Base-by-base conservation (phyloP, 1,139 yeast species). In the Yamadazyma aaseri region DNA sequence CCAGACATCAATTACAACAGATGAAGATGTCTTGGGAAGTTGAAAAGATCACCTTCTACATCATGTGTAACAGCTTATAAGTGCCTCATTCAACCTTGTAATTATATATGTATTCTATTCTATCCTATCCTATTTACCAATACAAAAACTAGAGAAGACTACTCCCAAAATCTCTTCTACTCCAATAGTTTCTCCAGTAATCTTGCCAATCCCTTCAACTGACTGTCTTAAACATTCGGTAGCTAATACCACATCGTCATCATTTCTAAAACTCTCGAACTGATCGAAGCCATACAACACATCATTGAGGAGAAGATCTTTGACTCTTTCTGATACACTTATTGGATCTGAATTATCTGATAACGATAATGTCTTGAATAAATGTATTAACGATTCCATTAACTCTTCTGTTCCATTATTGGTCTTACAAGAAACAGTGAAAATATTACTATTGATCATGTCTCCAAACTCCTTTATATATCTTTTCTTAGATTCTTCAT, bases 131-230 rank as follows among this genome's bases (percentile, higher is more conserved):
- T n/a, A 92, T 58, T 92, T 92, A 5, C 98, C 98, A 28, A 92
- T 87, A 57, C 98, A 92, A 54, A 92, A 94, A 44, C 79, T 85
- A 5, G 95, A 81, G 54, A 92, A 92, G 0, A 92, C 95, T 3
- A 86, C 92, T 0, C 94, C 97, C 8, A 94, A 63, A 1, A 94
- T 79, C 52, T 92, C 98, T 50, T 92, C 97, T 1, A 90, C 73
- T 0, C 95, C 96, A 10, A 92, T 79, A 0, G 89, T 76, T 30
- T 85, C 84, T 1, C 98, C 98, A 0, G 97, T 89, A 23, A 92
- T 84, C 50, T 81, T 85, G 0, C 97, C 97, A 25, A 92, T 84
- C 0, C 97, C 97, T 17, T 84, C 90, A 10, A 84, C 79, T 0
- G 96, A 80, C 38, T 75, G 76, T 33, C 76, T 72, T 28, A 92